Conservation (phyloP, 192 early-diverging fungal genomes). For the Entrophospora sp. region DNA sequence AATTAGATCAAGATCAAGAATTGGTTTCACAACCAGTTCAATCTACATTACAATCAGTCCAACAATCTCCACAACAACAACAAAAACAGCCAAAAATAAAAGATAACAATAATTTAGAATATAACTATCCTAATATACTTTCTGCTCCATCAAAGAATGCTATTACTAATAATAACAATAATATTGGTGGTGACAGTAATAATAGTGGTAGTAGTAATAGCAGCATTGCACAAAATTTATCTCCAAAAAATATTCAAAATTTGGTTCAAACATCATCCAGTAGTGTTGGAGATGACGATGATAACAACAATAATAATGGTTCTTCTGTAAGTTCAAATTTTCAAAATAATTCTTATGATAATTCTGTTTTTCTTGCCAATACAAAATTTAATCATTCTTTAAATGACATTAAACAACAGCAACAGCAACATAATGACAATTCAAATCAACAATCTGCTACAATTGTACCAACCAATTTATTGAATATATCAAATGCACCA, state of each 20-base stretch:
- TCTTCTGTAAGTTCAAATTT: neutral
- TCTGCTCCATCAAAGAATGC: neutral
- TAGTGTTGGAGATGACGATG: too few species aligned
- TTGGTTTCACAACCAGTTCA: neutral
- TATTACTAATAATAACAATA: too few species aligned
- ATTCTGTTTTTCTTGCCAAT: too few species aligned
- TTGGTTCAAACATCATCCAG: neutral
- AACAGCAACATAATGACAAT: neutral
- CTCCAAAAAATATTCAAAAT: slow-evolving; percentile 10
- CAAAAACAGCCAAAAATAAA: too few species aligned
- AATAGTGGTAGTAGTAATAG: too few species aligned
- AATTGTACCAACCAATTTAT: neutral
- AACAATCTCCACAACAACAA: slow-evolving; percentile 1
- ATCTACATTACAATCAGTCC: neutral
- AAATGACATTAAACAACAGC: too few species aligned
- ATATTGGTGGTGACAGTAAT: too few species aligned
- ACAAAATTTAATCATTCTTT: too few species aligned
- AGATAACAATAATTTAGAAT: too few species aligned
- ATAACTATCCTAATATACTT: too few species aligned
- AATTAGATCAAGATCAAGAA: neutral
- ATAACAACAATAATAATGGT: too few species aligned
- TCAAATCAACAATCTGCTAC: neutral
- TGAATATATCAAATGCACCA: neutral
- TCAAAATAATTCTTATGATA: too few species aligned
- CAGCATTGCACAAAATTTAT: slow-evolving; percentile 2